Evolutionary conservation across 1,284 basidiomycete genomes (phyloP), one percentile per base, ranked within the genome.

Genomic region (Exobasidium cylindrosporum): DNA sequence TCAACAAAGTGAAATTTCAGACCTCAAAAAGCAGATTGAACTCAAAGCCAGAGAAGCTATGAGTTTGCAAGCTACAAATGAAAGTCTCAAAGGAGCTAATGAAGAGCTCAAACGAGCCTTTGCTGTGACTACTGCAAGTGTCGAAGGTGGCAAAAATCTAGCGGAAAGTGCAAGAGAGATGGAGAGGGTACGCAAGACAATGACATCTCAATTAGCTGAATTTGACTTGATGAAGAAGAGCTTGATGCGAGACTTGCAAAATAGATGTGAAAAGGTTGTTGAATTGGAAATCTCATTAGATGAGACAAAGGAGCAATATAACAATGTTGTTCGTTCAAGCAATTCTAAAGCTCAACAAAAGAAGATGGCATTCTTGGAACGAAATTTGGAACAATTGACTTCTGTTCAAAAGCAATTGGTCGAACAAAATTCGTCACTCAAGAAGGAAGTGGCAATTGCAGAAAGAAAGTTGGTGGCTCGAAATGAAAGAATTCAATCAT

Each of bases 151-250:
- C 57, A 95, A 92, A 85, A 92, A 91, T 80, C 86, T 97, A 49
- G 93, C 92, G 35, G 60, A 95, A 83, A 93, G 92, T 72, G 92
- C 94, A 5, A 90, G 94, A 81, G 97, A 99, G 82, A 87, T 98
- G 73, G 97, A 99, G 82, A 86, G 94, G 58, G 93, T 92, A 56
- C 88, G 96, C 73, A 97, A 97, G 83, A 91, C 92, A 21, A 94
- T 97, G 83, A 94, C 94, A 70, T 88, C 92, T 24, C 96, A 98
- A 80, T 87, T 97, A 68, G 90, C 93, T 69, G 96, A 99, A 81
- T 99, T 98, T 81, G 96, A 99, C 80, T 89, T 90, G 35, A 92
- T 97, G 79, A 98, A 98, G 86, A 96, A 97, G 84, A 95, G 90
- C 64, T 86, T 99, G 70, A 97, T 98, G 90, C 89, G 92, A 54